Percentiles rank a stretch among this genome's conserved stretches.
Evolutionary conservation across 2,329 filamentous ascomycete species (phyloP).

Genomic region (Dothideomycetes sp.): DNA sequence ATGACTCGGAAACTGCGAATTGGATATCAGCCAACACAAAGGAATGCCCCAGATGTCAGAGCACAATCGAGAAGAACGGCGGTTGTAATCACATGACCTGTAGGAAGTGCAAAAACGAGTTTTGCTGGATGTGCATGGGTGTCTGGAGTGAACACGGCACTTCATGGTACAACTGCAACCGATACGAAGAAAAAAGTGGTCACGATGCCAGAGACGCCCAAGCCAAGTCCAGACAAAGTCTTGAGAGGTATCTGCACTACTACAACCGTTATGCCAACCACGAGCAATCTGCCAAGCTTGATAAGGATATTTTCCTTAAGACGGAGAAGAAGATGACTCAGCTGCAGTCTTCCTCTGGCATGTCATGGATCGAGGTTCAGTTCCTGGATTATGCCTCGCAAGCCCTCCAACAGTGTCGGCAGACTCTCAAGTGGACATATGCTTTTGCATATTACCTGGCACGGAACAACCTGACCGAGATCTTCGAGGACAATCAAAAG

Average conservation of each 20-base stretch:
- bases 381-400: slow-evolving; percentile 90
- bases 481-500: slow-evolving; percentile 98
- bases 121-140: slow-evolving; percentile 99
- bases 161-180: slow-evolving; percentile 98
- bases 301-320: slow-evolving; percentile 91
- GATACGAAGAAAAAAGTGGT: slow-evolving; percentile 93
- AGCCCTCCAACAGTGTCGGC: slow-evolving; percentile 89
- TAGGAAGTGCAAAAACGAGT: slow-evolving; percentile 88
- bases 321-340: slow-evolving; percentile 99
- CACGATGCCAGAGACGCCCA: slow-evolving; percentile 83
- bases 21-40: slow-evolving; percentile 99
- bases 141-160: slow-evolving; percentile 97
- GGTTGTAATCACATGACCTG: slow-evolving; percentile 98
- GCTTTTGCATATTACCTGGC: slow-evolving; percentile 97
- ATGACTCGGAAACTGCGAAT: slow-evolving; percentile 96
- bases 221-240: slow-evolving; percentile 75
- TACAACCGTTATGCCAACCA: slow-evolving; percentile 99
- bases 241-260: slow-evolving; percentile 96
- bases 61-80: slow-evolving; percentile 97
- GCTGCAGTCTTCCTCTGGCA: slow-evolving; percentile 81
- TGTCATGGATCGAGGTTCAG: slow-evolving; percentile 99
- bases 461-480: slow-evolving; percentile 88
- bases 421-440: slow-evolving; percentile 98
- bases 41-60: slow-evolving; percentile 90
- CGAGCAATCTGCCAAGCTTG: slow-evolving; percentile 90